Conservation (phyloP, 495 filamentous ascomycete genomes). For the Immersiella caudata region DNA sequence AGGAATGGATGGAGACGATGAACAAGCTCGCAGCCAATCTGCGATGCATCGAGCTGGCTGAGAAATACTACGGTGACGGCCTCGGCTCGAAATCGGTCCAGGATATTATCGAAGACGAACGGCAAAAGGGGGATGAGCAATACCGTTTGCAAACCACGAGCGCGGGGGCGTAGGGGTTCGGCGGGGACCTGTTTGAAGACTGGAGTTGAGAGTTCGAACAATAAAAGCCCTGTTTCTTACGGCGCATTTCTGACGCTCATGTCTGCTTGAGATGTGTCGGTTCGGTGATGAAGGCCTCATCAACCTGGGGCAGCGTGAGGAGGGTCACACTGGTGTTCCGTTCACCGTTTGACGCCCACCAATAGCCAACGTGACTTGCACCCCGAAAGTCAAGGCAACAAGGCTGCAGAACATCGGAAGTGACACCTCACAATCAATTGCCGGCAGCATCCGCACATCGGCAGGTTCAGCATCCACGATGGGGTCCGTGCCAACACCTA, state of each 20-base stretch:
- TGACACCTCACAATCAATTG: not conserved
- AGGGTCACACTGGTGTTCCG: no score
- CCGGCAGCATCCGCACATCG: not conserved
- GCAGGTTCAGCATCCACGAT: not conserved
- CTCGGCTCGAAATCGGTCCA: conserved; percentile 36
- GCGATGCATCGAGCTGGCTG: conserved; percentile 80
- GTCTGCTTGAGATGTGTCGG: no score
- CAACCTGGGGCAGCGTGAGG: no score
- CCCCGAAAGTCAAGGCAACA: no score
- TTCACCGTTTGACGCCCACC: no score
- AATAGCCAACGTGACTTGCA: no score
- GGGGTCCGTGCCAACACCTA: not conserved
- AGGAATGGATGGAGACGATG: conserved; percentile 96
- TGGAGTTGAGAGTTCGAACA: conserved; percentile 1
- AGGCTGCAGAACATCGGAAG: no score
- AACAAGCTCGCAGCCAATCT: conserved; percentile 93
- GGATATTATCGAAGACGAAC: conserved; percentile 41
- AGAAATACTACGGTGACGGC: conserved; percentile 62
- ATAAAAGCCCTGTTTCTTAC: not conserved
- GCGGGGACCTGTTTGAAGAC: not conserved
- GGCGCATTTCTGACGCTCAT: no score
- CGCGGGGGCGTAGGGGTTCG: not conserved
- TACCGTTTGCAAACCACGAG: conserved; percentile 19
- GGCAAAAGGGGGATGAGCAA: conserved; percentile 39
- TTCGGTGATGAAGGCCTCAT: no score